Conservation (phyloP, 2,329 filamentous ascomycete species). For the Xylaria sp. region DNA sequence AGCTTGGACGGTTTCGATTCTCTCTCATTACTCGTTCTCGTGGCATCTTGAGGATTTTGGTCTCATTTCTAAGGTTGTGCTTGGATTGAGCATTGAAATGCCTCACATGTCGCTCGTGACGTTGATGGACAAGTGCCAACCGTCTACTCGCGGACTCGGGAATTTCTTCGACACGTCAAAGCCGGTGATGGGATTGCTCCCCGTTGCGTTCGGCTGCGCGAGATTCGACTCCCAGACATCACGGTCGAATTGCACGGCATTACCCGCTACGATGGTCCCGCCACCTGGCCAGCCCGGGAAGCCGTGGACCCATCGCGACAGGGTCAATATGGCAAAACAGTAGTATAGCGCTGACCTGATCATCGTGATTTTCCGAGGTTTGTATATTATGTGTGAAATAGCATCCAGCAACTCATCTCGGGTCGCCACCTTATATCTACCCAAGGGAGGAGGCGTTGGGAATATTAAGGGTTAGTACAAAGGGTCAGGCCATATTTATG, state of each 20-base stretch:
- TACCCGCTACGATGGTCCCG: slow-evolving; percentile 25
- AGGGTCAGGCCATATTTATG: no score
- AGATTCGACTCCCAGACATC: slow-evolving; percentile 37
- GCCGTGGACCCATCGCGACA: slow-evolving; percentile 32
- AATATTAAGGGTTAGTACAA: no score
- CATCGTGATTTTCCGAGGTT: background rate
- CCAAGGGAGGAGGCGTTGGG: no score
- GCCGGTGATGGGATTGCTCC: slow-evolving; percentile 19
- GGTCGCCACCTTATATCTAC: no score
- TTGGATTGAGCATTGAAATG: background rate
- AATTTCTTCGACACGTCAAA: slow-evolving; percentile 37
- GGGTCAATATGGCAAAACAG: background rate
- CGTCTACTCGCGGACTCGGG: slow-evolving; percentile 48
- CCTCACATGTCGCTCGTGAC: slow-evolving; percentile 24
- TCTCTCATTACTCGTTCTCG: background rate
- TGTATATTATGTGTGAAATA: background rate
- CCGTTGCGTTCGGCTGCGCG: slow-evolving; percentile 30
- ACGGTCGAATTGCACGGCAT: slow-evolving; percentile 25
- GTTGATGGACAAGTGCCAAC: slow-evolving; percentile 27
- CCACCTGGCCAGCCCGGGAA: slow-evolving; percentile 34
- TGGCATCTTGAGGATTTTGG: background rate
- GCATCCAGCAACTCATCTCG: no score
- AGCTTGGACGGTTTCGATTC: background rate
- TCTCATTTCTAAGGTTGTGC: background rate
- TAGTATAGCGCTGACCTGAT: slow-evolving; percentile 1